Evolutionary conservation across 2,329 filamentous ascomycete species (phyloP), one percentile per base, ranked within the genome.

Genomic region (Penicillium sclerotigenum): DNA sequence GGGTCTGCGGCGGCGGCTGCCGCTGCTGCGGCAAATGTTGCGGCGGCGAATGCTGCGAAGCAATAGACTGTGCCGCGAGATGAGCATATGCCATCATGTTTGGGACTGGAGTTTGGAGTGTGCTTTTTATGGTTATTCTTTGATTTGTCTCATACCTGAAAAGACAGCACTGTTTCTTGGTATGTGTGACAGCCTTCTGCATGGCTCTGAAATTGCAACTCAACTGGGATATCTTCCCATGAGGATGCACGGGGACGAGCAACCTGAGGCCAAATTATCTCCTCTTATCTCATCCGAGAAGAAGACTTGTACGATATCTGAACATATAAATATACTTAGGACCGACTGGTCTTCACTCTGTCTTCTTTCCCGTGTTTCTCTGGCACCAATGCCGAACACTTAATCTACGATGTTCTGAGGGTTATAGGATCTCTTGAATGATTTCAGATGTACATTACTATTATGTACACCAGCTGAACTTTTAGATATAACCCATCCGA

Each of bases 401-500:
- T 37, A 20, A 42, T 18, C 26, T 51, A 31, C 28, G 7, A 22
- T 41, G 5, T 49, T 34, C 5, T 22, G n/a, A 3, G 24, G 11
- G 0, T 38, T 24, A 16, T 14, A 28, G 1, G 14, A 37, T n/a
- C 11, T 31, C 24, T 24, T 40, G 20, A 53, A 48, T 51, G 47
- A 49, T 55, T 54, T 58, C 48, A 31, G 49, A 62, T 64, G 57
- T 62, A 64, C 61, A 62, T 52, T 60, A 52, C 45, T 51, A 55
- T 40, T 52, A 18, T 54, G 24, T 51, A 58, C 51, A 57, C 34
- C 41, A 46, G 54, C 52, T 56, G 29, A 62, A 61, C 59, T 64
- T 66, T 68, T 65, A 49, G 57, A 63, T 59, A 62, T 57, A 59
- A 54, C 51, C 63, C 60, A 62, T 59, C 55, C 68, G 51, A 52